Evolutionary conservation across 1,139 yeast genomes (phyloP).

Genomic region (Hyphopichia khmerensis): DNA sequence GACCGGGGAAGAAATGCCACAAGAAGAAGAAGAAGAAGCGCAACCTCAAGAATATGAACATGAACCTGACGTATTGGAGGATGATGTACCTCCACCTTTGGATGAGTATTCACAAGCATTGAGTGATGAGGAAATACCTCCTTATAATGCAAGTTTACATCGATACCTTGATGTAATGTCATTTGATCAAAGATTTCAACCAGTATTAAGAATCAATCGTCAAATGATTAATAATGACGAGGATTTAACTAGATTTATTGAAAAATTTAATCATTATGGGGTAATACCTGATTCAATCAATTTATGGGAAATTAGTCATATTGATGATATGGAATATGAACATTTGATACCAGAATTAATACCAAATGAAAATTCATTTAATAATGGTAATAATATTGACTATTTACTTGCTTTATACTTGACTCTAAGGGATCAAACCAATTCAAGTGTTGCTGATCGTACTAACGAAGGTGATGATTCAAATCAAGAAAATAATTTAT

Average conservation of each 20-base stretch:
- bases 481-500: neutral
- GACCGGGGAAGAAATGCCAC: neutral
- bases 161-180: constrained; percentile 36
- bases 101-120: constrained; percentile 15
- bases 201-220: constrained; percentile 38
- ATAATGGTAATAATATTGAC: constrained; percentile 2
- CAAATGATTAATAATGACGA: constrained; percentile 26
- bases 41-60: too few species aligned
- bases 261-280: constrained; percentile 25
- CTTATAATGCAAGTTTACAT: constrained; percentile 38
- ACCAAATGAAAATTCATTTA: constrained; percentile 6
- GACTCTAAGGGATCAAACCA: constrained; percentile 6
- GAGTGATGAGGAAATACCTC: constrained; percentile 30
- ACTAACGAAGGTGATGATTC: too few species aligned
- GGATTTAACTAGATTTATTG: constrained; percentile 25
- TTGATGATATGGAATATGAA: constrained; percentile 39
- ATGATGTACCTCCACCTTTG: constrained; percentile 14
- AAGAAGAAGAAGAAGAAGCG: neutral
- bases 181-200: constrained; percentile 41
- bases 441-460: neutral
- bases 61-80: neutral
- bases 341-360: constrained; percentile 32
- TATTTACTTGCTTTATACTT: constrained; percentile 9
- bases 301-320: constrained; percentile 37
- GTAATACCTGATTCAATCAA: constrained; percentile 34